These are phyloP conservation scores for Solanum medicagineum DNA, from an alignment of 257 asterid species.

Conservation along the genomic window DNA sequence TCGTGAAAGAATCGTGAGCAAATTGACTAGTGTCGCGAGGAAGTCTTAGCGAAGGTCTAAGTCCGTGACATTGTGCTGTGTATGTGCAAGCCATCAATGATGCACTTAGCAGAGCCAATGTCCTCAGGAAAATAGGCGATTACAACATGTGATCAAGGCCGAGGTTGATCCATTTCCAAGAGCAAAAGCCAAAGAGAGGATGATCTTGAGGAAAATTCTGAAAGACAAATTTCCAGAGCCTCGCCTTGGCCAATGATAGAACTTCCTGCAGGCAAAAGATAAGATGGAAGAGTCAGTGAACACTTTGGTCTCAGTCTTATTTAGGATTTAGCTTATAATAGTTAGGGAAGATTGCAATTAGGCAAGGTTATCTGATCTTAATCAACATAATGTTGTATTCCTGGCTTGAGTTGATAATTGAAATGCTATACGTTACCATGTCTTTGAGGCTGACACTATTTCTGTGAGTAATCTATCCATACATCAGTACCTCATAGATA, in stretches of 20 bases:
- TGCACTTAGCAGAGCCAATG: constrained; percentile 57
- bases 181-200: constrained; percentile 57
- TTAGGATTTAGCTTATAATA: neutral
- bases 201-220: constrained; percentile 52
- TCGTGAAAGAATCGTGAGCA: no score
- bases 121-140: constrained; percentile 63
- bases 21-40: no score
- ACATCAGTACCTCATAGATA: neutral
- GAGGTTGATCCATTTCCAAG: constrained; percentile 78
- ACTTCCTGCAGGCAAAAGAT: constrained; percentile 30
- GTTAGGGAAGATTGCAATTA: neutral
- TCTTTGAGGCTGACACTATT: neutral
- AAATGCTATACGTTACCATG: neutral
- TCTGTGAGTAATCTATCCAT: neutral
- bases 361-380: neutral
- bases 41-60: no score
- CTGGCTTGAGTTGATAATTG: neutral
- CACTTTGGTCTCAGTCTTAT: neutral
- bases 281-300: neutral
- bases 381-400: neutral
- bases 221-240: constrained; percentile 46
- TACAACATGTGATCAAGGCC: constrained; percentile 89
- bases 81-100: constrained; percentile 87
- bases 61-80: constrained; percentile 34
- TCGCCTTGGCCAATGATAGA: constrained; percentile 65